Evolutionary conservation across 2,329 filamentous ascomycete species (phyloP), one percentile per base, ranked within the genome.

Genomic region (Torrubiella hemipterigena): DNA sequence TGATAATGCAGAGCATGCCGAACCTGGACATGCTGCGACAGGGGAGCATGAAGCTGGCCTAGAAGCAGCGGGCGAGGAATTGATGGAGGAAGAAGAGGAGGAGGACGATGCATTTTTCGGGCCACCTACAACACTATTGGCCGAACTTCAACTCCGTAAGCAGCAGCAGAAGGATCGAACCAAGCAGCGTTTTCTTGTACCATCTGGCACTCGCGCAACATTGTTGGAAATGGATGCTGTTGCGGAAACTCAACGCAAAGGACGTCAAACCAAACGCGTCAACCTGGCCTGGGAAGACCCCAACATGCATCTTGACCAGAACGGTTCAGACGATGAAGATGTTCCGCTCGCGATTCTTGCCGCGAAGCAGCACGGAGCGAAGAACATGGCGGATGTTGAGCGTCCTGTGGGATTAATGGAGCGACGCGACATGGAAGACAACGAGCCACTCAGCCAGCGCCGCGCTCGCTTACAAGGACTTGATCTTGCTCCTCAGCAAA

Each of bases 271-370:
- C 34, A 82, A 81, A 47, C 81, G 78, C 35, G 75, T 94, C 20
- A 84, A 84, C 36, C 66, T 98, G 20, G 91, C 89, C 2, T 98
- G 91, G 91, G 87, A 96, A 54, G 79, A 81, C 30, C 68, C 69
- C 1, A 56, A 59, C 10, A 59, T 63, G 7, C 62, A 69, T 33
- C 45, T 50, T 3, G 52, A 47, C 14, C 54, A 57, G 11, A 60
- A 62, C 16, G 55, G 57, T 3, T 65, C 65, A 1, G 74, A 75
- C 10, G 85, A 94, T 40, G 83, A 89, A 32, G 89, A 96, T 44
- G 78, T 94, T 2, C 91, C 91, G 1, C 65, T 98, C 5, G 91
- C 81, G 9, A 65, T 96, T 41, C 66, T 98, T 12, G 76, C 79
- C 1, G 66, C 64, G 24, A 73, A 73, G 39, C 64, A 70, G 7